Percentiles rank a stretch among this genome's conserved stretches.
Conservation (phyloP, 805 yeast genomes). For the Saccharomycopsis microspora region DNA sequence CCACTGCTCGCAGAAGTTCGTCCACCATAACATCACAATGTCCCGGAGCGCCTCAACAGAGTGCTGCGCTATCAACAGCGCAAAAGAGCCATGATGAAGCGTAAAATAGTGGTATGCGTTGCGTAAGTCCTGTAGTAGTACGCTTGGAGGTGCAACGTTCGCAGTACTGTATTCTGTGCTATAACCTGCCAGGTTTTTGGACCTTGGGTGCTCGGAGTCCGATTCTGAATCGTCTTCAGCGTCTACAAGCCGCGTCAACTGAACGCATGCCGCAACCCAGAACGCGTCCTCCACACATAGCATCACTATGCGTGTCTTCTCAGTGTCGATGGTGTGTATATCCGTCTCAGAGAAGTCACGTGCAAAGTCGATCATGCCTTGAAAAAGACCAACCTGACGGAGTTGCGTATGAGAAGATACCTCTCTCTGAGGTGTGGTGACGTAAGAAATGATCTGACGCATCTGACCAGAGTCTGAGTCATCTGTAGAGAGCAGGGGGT, state of each 20-base stretch:
- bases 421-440: background rate
- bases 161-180: slow-evolving; percentile 9
- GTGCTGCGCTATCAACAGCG: background rate
- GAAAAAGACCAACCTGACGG: slow-evolving; percentile 14
- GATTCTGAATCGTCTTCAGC: slow-evolving; percentile 2
- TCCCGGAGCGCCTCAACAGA: background rate
- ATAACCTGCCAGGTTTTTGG: background rate
- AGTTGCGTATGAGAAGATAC: slow-evolving; percentile 2
- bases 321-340: slow-evolving; percentile 11
- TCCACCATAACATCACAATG: slow-evolving; percentile 3
- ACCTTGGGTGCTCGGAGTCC: background rate
- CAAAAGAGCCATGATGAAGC: slow-evolving; percentile 11
- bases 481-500: slow-evolving; percentile 6
- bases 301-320: slow-evolving; percentile 11
- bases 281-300: slow-evolving; percentile 7
- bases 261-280: slow-evolving; percentile 10
- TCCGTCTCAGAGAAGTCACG: slow-evolving; percentile 7
- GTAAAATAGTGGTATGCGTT: slow-evolving; percentile 11
- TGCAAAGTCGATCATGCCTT: slow-evolving; percentile 14
- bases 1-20: slow-evolving; percentile 1
- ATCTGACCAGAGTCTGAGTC: slow-evolving; percentile 9
- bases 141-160: slow-evolving; percentile 6
- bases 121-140: slow-evolving; percentile 7
- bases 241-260: slow-evolving; percentile 11
- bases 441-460: slow-evolving; percentile 13